phyloP scores from a whole-genome alignment of 768 basidiomycete genomes.

The Russula sp. region DNA sequence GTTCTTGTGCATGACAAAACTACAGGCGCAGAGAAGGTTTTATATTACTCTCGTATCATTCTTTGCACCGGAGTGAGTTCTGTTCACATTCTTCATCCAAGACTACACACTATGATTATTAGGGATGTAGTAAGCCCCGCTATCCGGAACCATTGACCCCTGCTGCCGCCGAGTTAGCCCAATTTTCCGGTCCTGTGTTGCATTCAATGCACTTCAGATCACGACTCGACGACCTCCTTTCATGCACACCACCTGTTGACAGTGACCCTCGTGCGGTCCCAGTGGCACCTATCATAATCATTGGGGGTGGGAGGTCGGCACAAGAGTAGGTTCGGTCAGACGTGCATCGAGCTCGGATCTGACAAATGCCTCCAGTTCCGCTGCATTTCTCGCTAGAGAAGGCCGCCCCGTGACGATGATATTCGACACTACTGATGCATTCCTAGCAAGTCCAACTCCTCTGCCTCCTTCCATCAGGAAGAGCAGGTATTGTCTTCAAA shows the following conservation, averaged over 20 bases:
- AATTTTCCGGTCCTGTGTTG: constrained; percentile 43
- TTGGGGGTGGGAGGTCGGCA: constrained; percentile 65
- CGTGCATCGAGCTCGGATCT: background rate
- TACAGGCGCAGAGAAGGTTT: constrained; percentile 27
- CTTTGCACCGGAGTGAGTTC: constrained; percentile 45
- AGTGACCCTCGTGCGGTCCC: constrained; percentile 12
- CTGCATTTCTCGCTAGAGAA: constrained; percentile 44
- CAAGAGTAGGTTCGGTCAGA: constrained; percentile 41
- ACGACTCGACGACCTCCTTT: constrained; percentile 38
- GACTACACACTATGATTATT: background rate
- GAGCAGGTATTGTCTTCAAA: constrained; percentile 41
- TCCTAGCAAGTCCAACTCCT: constrained; percentile 39
- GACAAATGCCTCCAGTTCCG: constrained; percentile 4
- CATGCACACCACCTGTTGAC: constrained; percentile 13
- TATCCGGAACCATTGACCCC: constrained; percentile 40
- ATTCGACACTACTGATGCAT: constrained; percentile 42
- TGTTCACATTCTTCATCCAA: background rate
- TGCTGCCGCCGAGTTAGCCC: constrained; percentile 33
- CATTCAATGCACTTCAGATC: constrained; percentile 48
- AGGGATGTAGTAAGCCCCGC: constrained; percentile 52
- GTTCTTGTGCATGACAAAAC: constrained; percentile 36
- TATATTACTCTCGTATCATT: constrained; percentile 46
- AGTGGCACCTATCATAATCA: constrained; percentile 38
- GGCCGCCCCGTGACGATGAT: constrained; percentile 45
- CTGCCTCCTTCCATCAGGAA: constrained; percentile 52